Base-by-base conservation (phyloP, 1,284 basidiomycete genomes). In the Malassezia obtusa region DNA sequence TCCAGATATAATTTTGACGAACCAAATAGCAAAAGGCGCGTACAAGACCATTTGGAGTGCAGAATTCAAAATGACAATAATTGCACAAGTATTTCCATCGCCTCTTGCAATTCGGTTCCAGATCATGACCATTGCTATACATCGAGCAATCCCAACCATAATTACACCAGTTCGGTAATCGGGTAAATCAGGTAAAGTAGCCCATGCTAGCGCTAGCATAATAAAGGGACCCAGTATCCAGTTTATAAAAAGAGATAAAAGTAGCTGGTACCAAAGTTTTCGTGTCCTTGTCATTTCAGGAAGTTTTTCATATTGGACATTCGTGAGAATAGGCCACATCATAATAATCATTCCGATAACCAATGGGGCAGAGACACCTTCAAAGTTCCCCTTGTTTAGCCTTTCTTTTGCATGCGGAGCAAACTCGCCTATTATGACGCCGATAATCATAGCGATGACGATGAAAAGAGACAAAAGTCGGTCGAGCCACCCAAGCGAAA, bases 121-220 rank as follows among this genome's bases (percentile, higher is more conserved):
- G 53, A 73, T 61, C 64, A 69, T 63, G 8, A 68, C 64, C 67
- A 71, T 63, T 14, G 61, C 62, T 40, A 69, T 68, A 52, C 68
- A 80, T 37, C 79, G 61, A 5, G 79, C 85, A 0, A 84, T 68
- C 8, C 84, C 79, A 41, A 81, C 79, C 67, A 83, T 75, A 67
- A 83, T 79, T 31, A 83, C 78, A 7, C 82, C 79, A 0, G 74
- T 76, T 2, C 76, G 58, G 51, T 75, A 72, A 5, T 51, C 52
- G 15, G 48, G 52, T 11, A 71, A 50, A 50, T 89, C 87, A 0
- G 87, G 87, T 0, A 90, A 78, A 1, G 85, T 85, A 0, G 85
- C 86, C 85, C 86, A 89, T 2, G 87, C 86, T 24, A 88, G 70
- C 0, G 77, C 87, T 7, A 89, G 80, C 87, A 90, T 91, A 33